phyloP scores from a whole-genome alignment of 2,329 filamentous ascomycete species.

The Xylaria sp. region DNA sequence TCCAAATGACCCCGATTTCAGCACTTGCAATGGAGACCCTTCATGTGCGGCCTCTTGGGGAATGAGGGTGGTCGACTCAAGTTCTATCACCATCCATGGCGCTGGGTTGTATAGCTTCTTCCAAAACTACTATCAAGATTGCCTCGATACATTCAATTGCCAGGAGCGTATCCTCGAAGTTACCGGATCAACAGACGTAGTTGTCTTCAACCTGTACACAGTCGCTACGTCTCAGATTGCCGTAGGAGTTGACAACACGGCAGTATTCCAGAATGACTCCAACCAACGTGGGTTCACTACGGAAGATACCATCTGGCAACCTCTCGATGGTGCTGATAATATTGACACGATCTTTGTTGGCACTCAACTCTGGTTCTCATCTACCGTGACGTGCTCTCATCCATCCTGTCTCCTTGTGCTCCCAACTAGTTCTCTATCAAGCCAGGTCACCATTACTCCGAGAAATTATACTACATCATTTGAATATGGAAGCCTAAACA shows the following conservation, averaged over 20 bases:
- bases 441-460: constrained; percentile 34
- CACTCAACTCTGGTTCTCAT: constrained; percentile 1
- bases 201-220: constrained; percentile 35
- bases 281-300: constrained; percentile 40
- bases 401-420: constrained; percentile 41
- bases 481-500: constrained; percentile 15
- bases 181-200: constrained; percentile 9
- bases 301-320: constrained; percentile 45
- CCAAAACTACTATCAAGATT: constrained; percentile 62
- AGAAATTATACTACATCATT: constrained; percentile 27
- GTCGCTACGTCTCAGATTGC: constrained; percentile 29
- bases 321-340: constrained; percentile 38
- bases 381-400: constrained; percentile 6
- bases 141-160: constrained; percentile 62
- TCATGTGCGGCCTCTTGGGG: constrained; percentile 2
- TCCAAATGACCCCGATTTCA: constrained; percentile 1
- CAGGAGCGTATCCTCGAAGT: constrained; percentile 64
- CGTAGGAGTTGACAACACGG: constrained; percentile 26
- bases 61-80: neutral
- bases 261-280: neutral
- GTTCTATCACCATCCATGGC: neutral
- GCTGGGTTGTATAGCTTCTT: constrained; percentile 25
- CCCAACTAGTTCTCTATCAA: constrained; percentile 36
- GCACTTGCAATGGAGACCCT: neutral
- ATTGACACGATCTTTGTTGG: constrained; percentile 41